Base-by-base conservation (phyloP, 2,329 filamentous ascomycete genomes). In the Aureobasidium vineae region DNA sequence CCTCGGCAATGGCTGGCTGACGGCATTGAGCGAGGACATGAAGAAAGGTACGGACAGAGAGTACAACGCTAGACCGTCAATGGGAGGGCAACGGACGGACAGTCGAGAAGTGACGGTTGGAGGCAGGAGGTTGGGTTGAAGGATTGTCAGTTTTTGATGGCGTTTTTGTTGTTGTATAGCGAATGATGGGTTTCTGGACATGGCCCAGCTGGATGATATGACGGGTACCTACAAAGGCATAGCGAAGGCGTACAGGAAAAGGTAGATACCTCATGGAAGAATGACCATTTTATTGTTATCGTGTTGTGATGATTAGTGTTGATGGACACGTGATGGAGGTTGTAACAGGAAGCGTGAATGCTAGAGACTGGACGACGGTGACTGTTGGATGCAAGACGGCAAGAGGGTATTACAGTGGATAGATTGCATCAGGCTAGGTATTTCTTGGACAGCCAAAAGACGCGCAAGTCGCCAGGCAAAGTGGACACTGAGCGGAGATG, bases 1-100 rank as follows among this genome's bases (percentile, higher is more conserved):
- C 73, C 88, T 97, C 70, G 93, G 93, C 38, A 91, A 88, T 72
- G 90, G 88, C 43, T 99, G 96, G 84, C 84, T 99, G 45, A 93
- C 88, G 69, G 91, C 90, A 16, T 81, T 98, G 60, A 90, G 90
- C 68, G 93, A 97, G 72, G 90, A 95, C 75, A 68, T 67, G 33
- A 67, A 54, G 54, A 50, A 36, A 41, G 54, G 63, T 7, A 38
- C 53, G 7, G 64, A 66, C 8, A 41, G 53, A 40, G 64, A 65
- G 13, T 64, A 64, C 26, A 52, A 41, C 40, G 50, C 52, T 8
- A 66, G 41, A 13, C 54, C 59, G 43, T 45, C 68, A 56, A 45
- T 19, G 54, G 71, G 31, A 71, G 70, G 21, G 57, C 71, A 7
- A 26, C 67, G 72, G 33, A 67, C 73, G 11, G 73, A 72, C 10